Evolutionary conservation across 805 yeast species (phyloP).

Genomic region (Lachancea quebecensis): DNA sequence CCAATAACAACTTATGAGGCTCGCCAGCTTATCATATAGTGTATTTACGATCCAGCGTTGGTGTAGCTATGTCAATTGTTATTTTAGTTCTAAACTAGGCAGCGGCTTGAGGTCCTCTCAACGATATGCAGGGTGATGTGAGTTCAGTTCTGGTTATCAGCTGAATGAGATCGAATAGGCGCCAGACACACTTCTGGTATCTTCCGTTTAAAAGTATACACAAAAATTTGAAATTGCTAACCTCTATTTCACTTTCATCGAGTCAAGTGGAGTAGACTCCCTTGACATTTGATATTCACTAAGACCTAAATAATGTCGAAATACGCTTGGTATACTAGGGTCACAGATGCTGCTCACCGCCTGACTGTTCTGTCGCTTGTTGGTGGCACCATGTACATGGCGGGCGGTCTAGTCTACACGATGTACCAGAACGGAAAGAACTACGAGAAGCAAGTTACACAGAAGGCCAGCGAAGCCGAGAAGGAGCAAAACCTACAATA

Average conservation of each 20-base stretch:
- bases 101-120: no score
- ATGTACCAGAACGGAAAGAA: slow-evolving; percentile 47
- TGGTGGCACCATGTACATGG: slow-evolving; percentile 49
- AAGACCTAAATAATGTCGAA: slow-evolving; percentile 33
- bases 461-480: slow-evolving; percentile 13
- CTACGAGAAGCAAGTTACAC: slow-evolving; percentile 39
- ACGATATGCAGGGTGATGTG: no score
- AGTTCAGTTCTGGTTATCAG: no score
- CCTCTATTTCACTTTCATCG: neutral
- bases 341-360: slow-evolving; percentile 67
- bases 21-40: neutral
- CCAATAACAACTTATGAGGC: no score
- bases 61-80: neutral
- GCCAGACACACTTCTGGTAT: neutral
- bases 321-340: slow-evolving; percentile 72
- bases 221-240: neutral
- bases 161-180: no score
- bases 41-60: neutral
- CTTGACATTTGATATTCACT: neutral
- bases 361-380: slow-evolving; percentile 59
- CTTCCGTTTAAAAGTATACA: neutral
- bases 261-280: neutral
- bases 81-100: no score
- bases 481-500: slow-evolving; percentile 1
- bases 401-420: slow-evolving; percentile 46